Evolutionary conservation across 78 protist genomes (phyloP).

Genomic region (Cavenderia fasciculata): DNA sequence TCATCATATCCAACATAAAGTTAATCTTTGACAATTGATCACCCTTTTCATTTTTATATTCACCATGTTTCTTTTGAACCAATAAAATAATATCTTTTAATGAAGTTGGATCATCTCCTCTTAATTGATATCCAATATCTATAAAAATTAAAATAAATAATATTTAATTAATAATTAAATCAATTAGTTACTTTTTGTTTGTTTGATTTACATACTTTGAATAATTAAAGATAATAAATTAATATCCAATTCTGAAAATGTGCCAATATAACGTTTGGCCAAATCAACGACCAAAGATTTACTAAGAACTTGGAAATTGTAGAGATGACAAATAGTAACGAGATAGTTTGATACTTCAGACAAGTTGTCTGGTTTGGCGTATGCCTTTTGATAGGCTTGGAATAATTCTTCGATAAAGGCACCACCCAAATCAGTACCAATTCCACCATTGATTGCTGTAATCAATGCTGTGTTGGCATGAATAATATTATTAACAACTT

Average conservation of each 20-base stretch:
- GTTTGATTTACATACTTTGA: conserved; percentile 25
- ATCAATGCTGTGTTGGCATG: conserved; percentile 44
- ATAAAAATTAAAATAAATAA: neutral
- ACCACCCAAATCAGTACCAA: conserved; percentile 70
- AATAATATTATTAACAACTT: conserved; percentile 51
- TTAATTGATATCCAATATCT: conserved; percentile 73
- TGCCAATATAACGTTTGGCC: conserved; percentile 29
- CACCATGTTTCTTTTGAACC: conserved; percentile 53
- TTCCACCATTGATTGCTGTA: conserved; percentile 6
- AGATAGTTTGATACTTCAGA: conserved; percentile 18
- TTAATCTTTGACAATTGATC: conserved; percentile 24
- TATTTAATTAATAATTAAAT: neutral
- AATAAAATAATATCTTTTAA: conserved; percentile 62
- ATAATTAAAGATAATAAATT: conserved; percentile 53
- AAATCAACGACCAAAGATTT: conserved; percentile 44
- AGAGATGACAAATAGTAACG: conserved; percentile 49
- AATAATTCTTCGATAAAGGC: conserved; percentile 23
- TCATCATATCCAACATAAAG: conserved; percentile 73
- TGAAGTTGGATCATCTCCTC: conserved; percentile 72
- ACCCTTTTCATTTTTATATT: neutral
- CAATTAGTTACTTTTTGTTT: too few species aligned
- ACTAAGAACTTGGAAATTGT: conserved; percentile 64
- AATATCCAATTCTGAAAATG: conserved; percentile 52
- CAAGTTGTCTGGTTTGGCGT: neutral
- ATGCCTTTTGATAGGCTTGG: conserved; percentile 6